phyloP scores from a whole-genome alignment of 2,329 filamentous ascomycete genomes.

The Calonectria leucothoes region DNA sequence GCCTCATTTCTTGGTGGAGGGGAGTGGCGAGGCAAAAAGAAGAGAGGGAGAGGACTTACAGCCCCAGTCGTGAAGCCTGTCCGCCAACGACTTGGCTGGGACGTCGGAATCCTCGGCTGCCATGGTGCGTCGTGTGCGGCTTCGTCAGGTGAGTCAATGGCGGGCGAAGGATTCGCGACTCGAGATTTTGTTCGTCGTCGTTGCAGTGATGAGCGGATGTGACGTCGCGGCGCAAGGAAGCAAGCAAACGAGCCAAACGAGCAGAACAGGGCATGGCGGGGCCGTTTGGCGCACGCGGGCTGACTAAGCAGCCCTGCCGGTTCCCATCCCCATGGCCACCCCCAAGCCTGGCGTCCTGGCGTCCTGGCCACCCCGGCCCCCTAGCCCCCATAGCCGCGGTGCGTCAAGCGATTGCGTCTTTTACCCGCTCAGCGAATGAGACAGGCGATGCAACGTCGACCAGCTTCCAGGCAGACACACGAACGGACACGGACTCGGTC shows the following conservation, averaged over 20 bases:
- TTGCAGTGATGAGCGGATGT: conserved; percentile 5
- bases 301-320: conserved; percentile 10
- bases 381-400: background rate
- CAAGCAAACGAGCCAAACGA: background rate
- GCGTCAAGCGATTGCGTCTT: background rate
- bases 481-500: background rate
- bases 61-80: conserved; percentile 59
- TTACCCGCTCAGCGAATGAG: background rate
- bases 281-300: background rate
- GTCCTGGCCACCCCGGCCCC: background rate
- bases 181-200: conserved; percentile 10
- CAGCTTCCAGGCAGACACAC: background rate
- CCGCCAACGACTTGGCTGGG: conserved; percentile 47
- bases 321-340: background rate
- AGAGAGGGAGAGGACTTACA: conserved; percentile 53
- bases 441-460: background rate
- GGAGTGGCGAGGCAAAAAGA: conserved; percentile 5
- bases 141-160: conserved; percentile 12
- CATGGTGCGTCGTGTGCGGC: conserved; percentile 40
- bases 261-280: background rate
- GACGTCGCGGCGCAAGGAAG: conserved; percentile 12
- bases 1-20: background rate
- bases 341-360: background rate
- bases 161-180: conserved; percentile 7
- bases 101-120: conserved; percentile 38